A percentile compares a stretch with the other conserved stretches of the same genome.
Conservation (phyloP, 2,329 filamentous ascomycete genomes). For the Beauveria australis region DNA sequence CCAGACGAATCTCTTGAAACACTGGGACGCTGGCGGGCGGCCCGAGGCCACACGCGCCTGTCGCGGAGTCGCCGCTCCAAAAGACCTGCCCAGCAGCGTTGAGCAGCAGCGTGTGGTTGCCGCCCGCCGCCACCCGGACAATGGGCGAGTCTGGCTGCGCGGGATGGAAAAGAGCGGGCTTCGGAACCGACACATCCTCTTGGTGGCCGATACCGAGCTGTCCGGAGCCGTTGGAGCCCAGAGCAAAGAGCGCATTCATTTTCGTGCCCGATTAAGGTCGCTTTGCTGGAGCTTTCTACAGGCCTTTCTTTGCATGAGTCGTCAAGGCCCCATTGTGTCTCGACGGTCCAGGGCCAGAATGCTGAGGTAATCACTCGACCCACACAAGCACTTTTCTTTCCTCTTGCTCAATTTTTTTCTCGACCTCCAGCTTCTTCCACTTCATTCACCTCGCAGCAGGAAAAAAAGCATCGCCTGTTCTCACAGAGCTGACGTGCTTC, state of each 20-base stretch:
- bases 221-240: constrained; percentile 71
- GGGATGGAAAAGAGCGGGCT: constrained; percentile 49
- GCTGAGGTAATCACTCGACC: constrained; percentile 10
- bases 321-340: background rate
- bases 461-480: background rate
- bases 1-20: constrained; percentile 33
- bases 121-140: constrained; percentile 51
- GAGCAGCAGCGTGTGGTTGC: constrained; percentile 78
- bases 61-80: constrained; percentile 53
- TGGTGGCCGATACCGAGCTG: constrained; percentile 65
- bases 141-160: constrained; percentile 28
- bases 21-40: constrained; percentile 23
- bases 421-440: constrained; percentile 11
- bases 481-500: background rate
- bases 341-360: background rate
- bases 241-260: constrained; percentile 53
- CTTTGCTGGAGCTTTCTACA: background rate
- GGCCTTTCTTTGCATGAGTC: background rate
- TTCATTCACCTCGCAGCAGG: background rate
- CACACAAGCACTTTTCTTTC: constrained; percentile 9
- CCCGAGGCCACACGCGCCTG: constrained; percentile 45
- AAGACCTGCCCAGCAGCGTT: constrained; percentile 51
- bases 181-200: constrained; percentile 62
- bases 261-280: background rate
- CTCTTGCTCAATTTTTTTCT: constrained; percentile 11